Conservation (phyloP, 257 asterid genomes). For the Solanum chilense region DNA sequence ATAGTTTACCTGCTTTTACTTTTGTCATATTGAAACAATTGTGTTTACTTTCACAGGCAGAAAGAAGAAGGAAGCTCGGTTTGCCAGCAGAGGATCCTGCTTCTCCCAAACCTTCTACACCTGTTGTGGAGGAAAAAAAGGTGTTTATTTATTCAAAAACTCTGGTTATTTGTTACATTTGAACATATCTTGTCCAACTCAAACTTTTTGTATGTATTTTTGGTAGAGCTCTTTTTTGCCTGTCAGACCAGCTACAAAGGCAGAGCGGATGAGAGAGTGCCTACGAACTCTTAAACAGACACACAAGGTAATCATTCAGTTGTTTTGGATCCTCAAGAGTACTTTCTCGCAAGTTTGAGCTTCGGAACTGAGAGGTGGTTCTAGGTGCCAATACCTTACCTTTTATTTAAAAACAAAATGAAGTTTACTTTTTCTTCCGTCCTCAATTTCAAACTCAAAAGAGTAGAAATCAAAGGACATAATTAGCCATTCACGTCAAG, state of each 20-base stretch:
- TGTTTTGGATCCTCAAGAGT: neutral
- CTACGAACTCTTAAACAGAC: constrained; percentile 71
- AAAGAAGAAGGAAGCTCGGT: constrained; percentile 94
- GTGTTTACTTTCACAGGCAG: constrained; percentile 55
- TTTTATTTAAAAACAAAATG: neutral
- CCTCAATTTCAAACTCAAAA: neutral
- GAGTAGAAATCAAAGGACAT: neutral
- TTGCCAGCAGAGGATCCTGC: constrained; percentile 75
- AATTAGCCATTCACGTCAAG: neutral
- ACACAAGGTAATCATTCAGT: constrained; percentile 50
- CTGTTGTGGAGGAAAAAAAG: constrained; percentile 87
- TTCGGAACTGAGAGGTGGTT: neutral
- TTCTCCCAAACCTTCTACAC: constrained; percentile 52
- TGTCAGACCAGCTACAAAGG: constrained; percentile 84
- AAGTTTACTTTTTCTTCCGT: neutral
- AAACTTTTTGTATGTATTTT: constrained; percentile 1
- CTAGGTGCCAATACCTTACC: neutral
- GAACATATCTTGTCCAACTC: neutral
- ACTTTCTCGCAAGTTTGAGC: neutral
- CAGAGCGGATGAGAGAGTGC: constrained; percentile 96
- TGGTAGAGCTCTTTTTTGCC: constrained; percentile 69
- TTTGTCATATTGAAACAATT: neutral
- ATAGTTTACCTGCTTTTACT: neutral
- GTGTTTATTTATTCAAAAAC: constrained; percentile 17
- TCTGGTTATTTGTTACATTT: neutral